Conservation (phyloP, 768 basidiomycete genomes). For the Leccinum fibrillosum region DNA sequence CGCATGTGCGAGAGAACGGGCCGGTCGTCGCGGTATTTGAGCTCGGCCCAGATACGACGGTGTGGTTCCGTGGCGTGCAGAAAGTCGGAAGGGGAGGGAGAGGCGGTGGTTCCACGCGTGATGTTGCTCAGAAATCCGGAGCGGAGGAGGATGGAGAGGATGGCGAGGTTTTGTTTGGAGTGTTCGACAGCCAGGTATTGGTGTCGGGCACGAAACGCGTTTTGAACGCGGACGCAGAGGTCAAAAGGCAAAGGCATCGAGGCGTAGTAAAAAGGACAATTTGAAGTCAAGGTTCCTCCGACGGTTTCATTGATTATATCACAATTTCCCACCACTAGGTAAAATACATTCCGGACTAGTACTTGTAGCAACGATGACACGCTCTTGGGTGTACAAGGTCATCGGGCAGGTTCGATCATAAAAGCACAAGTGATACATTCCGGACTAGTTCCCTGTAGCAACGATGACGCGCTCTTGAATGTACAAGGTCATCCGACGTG, state of each 20-base stretch:
- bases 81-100: constrained; percentile 66
- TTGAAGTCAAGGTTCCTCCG: neutral
- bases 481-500: constrained; percentile 41
- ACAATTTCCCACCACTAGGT: neutral
- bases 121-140: constrained; percentile 83
- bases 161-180: constrained; percentile 85
- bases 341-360: too few species aligned
- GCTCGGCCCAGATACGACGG: constrained; percentile 69
- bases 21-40: constrained; percentile 90
- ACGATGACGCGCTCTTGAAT: too few species aligned
- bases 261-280: neutral
- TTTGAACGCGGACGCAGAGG: constrained; percentile 88
- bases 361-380: too few species aligned
- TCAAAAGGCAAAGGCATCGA: constrained; percentile 67
- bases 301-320: constrained; percentile 11
- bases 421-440: too few species aligned
- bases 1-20: constrained; percentile 80
- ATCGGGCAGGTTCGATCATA: too few species aligned
- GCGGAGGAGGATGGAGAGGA: constrained; percentile 88
- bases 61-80: constrained; percentile 55
- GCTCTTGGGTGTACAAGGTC: too few species aligned
- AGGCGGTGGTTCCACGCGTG: constrained; percentile 69
- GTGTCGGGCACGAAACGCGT: constrained; percentile 88
- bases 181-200: constrained; percentile 74
- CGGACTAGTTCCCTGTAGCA: too few species aligned